These are phyloP conservation scores for Solanum hybrid DNA, from an alignment of 305 asterid species.

Conservation along the genomic window DNA sequence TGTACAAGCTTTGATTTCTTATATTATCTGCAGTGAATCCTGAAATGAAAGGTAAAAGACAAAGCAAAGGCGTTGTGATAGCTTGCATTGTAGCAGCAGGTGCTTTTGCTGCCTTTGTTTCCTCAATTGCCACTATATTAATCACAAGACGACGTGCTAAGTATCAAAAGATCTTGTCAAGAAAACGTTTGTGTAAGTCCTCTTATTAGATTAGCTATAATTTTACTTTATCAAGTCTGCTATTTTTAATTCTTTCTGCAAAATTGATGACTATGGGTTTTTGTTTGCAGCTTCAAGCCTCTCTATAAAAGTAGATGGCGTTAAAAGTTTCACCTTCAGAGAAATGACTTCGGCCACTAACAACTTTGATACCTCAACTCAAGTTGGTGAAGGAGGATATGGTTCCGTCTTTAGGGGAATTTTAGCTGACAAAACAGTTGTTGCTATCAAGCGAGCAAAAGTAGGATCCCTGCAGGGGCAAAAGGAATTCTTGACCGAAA, in stretches of 20 bases:
- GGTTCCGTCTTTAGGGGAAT: slow-evolving; percentile 34
- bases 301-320: slow-evolving; percentile 35
- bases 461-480: slow-evolving; percentile 42
- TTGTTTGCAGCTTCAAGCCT: slow-evolving; percentile 31
- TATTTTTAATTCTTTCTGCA: background rate
- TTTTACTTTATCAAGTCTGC: background rate
- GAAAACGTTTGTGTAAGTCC: slow-evolving; percentile 25
- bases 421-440: slow-evolving; percentile 25
- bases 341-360: slow-evolving; percentile 35
- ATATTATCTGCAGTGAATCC: slow-evolving; percentile 23
- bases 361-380: slow-evolving; percentile 23
- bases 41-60: slow-evolving; percentile 8
- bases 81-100: slow-evolving; percentile 23
- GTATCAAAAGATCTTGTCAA: slow-evolving; percentile 15
- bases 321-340: slow-evolving; percentile 30
- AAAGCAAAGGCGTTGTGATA: slow-evolving; percentile 18
- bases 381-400: slow-evolving; percentile 49
- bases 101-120: slow-evolving; percentile 16
- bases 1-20: background rate
- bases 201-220: background rate
- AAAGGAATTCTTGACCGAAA: slow-evolving; percentile 44
- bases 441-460: slow-evolving; percentile 44
- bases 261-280: background rate
- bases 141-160: slow-evolving; percentile 21
- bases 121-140: slow-evolving; percentile 17